phyloP scores from a whole-genome alignment of 2,329 filamentous ascomycete genomes.

The Colletotrichum orbiculare region DNA sequence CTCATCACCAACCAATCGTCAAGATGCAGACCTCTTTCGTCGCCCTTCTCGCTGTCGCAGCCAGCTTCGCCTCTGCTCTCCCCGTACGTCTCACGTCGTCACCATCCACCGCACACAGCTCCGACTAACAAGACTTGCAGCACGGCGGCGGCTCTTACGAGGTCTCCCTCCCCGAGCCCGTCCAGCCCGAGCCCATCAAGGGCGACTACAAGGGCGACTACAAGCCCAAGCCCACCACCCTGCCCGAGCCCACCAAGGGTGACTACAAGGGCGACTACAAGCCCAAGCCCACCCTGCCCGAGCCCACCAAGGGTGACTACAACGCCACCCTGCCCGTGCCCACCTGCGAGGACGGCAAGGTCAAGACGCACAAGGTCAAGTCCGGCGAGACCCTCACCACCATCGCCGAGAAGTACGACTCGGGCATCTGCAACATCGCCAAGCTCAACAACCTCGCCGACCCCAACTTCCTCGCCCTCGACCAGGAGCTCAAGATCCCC shows the following conservation, averaged over 20 bases:
- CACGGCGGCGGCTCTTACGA: conserved; percentile 4
- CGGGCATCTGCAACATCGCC: conserved; percentile 26
- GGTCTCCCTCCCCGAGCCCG: too few relatives aligned
- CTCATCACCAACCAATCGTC: not conserved
- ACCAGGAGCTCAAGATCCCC: conserved; percentile 15
- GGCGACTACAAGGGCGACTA: too few relatives aligned
- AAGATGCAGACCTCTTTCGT: not conserved
- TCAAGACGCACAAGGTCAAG: conserved; percentile 17
- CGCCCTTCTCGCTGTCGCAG: not conserved
- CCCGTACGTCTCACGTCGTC: not conserved
- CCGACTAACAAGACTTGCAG: not conserved
- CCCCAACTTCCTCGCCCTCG: conserved; percentile 16
- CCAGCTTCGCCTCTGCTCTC: not conserved
- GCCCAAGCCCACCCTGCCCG: too few relatives aligned
- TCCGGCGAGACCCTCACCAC: conserved; percentile 3
- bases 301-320: too few relatives aligned
- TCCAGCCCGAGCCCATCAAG: too few relatives aligned
- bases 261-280: too few relatives aligned
- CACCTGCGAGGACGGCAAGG: too few relatives aligned
- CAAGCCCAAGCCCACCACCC: too few relatives aligned
- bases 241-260: too few relatives aligned
- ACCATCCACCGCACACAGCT: not conserved
- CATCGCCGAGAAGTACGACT: conserved; percentile 21
- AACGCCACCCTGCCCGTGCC: too few relatives aligned
- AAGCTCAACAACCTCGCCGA: conserved; percentile 14